phyloP scores from a whole-genome alignment of 2,329 filamentous ascomycete genomes.

The Fusarium penzigii region DNA sequence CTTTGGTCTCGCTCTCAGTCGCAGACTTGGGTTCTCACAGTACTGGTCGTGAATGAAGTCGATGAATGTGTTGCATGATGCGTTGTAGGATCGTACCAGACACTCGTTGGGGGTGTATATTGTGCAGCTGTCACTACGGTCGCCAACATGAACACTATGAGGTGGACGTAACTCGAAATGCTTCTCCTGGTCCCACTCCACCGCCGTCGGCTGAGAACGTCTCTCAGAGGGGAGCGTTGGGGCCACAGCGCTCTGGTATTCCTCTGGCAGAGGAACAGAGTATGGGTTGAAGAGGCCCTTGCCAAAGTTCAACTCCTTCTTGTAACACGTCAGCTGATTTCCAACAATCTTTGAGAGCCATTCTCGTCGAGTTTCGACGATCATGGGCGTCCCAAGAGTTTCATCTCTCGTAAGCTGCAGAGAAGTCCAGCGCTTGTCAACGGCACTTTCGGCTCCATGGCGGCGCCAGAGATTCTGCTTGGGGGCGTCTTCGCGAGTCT shows the following conservation, averaged over 20 bases:
- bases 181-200: slow-evolving; percentile 38
- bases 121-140: slow-evolving; percentile 41
- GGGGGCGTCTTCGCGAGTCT: slow-evolving; percentile 40
- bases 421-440: slow-evolving; percentile 74
- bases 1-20: slow-evolving; percentile 40
- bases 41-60: slow-evolving; percentile 50
- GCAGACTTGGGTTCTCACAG: slow-evolving; percentile 39
- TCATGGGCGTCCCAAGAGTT: slow-evolving; percentile 54
- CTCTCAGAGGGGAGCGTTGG: slow-evolving; percentile 3
- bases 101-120: slow-evolving; percentile 55
- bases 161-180: slow-evolving; percentile 14
- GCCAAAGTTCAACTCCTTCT: slow-evolving; percentile 49
- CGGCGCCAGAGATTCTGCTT: slow-evolving; percentile 59
- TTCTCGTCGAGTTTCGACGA: slow-evolving; percentile 70
- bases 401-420: slow-evolving; percentile 64
- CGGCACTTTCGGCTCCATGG: slow-evolving; percentile 68
- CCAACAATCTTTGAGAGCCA: slow-evolving; percentile 57
- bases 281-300: background rate
- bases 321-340: slow-evolving; percentile 68
- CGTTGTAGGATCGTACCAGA: slow-evolving; percentile 56
- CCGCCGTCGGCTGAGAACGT: background rate
- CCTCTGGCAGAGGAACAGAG: slow-evolving; percentile 5
- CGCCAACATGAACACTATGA: slow-evolving; percentile 46
- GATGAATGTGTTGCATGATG: slow-evolving; percentile 54
- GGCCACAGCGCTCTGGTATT: background rate